Conservation (phyloP, 495 filamentous ascomycete genomes). For the Neurospora sp. region DNA sequence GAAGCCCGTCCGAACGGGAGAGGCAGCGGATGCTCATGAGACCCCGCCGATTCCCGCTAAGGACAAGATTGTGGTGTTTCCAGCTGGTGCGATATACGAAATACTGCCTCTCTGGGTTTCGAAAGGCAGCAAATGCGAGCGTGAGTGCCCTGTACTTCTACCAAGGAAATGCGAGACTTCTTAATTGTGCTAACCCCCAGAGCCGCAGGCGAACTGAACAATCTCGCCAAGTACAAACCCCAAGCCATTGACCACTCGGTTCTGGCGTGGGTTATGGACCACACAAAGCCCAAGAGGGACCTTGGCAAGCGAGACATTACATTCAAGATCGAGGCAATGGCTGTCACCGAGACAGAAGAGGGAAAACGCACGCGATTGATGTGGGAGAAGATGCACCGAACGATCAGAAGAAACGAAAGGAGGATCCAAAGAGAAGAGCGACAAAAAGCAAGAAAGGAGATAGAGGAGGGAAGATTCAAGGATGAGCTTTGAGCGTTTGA, state of each 20-base stretch:
- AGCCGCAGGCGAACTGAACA: constrained; percentile 15
- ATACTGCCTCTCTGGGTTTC: constrained; percentile 25
- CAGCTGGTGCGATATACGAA: constrained; percentile 23
- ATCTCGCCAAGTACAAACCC: constrained; percentile 19
- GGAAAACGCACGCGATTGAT: constrained; percentile 18
- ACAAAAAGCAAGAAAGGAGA: constrained; percentile 10
- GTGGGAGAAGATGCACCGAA: constrained; percentile 25
- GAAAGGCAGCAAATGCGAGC: constrained; percentile 22
- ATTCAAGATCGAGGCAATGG: constrained; percentile 24
- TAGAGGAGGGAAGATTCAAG: constrained; percentile 10
- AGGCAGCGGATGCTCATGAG: neutral
- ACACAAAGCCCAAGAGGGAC: constrained; percentile 21
- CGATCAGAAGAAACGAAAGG: constrained; percentile 17
- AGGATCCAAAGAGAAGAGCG: constrained; percentile 18
- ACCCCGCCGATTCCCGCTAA: constrained; percentile 7
- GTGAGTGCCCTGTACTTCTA: constrained; percentile 12
- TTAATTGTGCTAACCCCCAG: neutral
- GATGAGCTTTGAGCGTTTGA: constrained; percentile 14
- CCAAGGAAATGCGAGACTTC: neutral
- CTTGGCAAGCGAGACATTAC: constrained; percentile 21
- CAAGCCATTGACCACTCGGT: constrained; percentile 16
- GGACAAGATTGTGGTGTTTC: constrained; percentile 27
- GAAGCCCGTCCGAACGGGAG: constrained; percentile 4
- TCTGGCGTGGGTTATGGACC: constrained; percentile 22
- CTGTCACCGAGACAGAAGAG: constrained; percentile 21